A percentile compares a stretch with the other conserved stretches of the same genome.
These are phyloP conservation scores for Candida frijolesensis DNA, from an alignment of 1,139 yeast species.

Conservation along the genomic window DNA sequence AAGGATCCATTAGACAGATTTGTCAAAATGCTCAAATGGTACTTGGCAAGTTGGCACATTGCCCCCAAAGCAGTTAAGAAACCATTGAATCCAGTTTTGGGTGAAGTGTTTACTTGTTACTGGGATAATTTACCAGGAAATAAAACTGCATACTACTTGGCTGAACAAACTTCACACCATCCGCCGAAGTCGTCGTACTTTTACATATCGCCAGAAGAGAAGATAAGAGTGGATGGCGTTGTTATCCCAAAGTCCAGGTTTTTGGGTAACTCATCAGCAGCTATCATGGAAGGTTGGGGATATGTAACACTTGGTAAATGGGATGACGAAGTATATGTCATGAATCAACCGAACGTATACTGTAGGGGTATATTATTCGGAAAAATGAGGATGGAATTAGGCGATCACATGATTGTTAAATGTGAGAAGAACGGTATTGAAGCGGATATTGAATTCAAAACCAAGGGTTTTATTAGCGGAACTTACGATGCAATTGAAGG, in stretches of 20 bases:
- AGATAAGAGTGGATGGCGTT: slow-evolving; percentile 86
- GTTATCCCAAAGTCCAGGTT: slow-evolving; percentile 86
- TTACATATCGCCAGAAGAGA: slow-evolving; percentile 77
- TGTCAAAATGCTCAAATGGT: slow-evolving; percentile 78
- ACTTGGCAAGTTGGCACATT: slow-evolving; percentile 94
- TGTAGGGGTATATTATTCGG: slow-evolving; percentile 96
- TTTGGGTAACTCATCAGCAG: slow-evolving; percentile 94
- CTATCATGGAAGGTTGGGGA: slow-evolving; percentile 92
- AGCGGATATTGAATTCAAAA: slow-evolving; percentile 90
- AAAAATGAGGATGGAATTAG: slow-evolving; percentile 83
- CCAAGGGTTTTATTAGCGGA: slow-evolving; percentile 92
- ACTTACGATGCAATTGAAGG: slow-evolving; percentile 91
- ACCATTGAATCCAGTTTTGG: slow-evolving; percentile 92
- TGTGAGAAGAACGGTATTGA: slow-evolving; percentile 61
- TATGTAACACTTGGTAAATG: slow-evolving; percentile 69
- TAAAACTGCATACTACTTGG: slow-evolving; percentile 67
- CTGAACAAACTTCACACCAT: slow-evolving; percentile 97
- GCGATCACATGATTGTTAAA: slow-evolving; percentile 81
- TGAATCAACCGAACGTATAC: slow-evolving; percentile 93
- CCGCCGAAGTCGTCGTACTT: slow-evolving; percentile 98
- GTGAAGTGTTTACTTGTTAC: slow-evolving; percentile 86
- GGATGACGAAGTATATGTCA: slow-evolving; percentile 66
- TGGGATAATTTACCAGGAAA: slow-evolving; percentile 77
- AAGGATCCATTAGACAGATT: slow-evolving; percentile 69
- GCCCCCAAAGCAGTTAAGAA: slow-evolving; percentile 98